Evolutionary conservation across 2,329 filamentous ascomycete genomes (phyloP), one percentile per base, ranked within the genome.

Genomic region (Colletotrichum aenigma): DNA sequence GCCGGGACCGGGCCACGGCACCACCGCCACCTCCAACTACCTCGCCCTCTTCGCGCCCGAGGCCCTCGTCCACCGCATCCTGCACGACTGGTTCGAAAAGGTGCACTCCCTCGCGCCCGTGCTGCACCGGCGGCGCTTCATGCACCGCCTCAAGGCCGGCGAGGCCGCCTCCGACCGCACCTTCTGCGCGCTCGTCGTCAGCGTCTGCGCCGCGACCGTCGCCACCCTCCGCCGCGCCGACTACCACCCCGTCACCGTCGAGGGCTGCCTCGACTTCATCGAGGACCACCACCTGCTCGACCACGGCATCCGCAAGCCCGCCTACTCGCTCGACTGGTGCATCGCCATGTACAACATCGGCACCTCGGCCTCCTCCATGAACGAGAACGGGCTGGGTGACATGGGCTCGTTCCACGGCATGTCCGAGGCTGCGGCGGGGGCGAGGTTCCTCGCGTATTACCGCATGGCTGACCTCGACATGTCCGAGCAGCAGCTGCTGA

Each of bases 341-440:
- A 80, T 84, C 21, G 81, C 83, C 26, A 81, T 83, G 78, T 85
- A 85, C 67, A 84, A 85, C 43, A 70, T 85, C 6, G 80, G 81
- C 4, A 79, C 73, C 2, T 79, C 83, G 1, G 74, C 81, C 8
- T 34, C 38, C 8, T 69, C 78, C 36, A 56, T 79, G 48, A 66
- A 72, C 52, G 78, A 77, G 18, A 58, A 73, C 36, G 77, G 77
- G 5, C 26, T 75, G 3, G 71, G 69, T 5, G 73, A 79, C 56
- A 74, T 69, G 76, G 66, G 72, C 28, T 73, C 75, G 56, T 77
- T 74, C 66, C 76, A 74, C 18, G 74, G 55, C 16, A 79, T 82
- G 70, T 78, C 75, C 21, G 81, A 83, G 21, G 78, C 83, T 0
- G 79, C 80, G 2, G 80, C 80, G 4, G 82, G 83, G 4, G 77